Evolutionary conservation across 83 land plant genomes (phyloP), one percentile per base, ranked within the genome.

Genomic region (Diphasiastrum complanatum): DNA sequence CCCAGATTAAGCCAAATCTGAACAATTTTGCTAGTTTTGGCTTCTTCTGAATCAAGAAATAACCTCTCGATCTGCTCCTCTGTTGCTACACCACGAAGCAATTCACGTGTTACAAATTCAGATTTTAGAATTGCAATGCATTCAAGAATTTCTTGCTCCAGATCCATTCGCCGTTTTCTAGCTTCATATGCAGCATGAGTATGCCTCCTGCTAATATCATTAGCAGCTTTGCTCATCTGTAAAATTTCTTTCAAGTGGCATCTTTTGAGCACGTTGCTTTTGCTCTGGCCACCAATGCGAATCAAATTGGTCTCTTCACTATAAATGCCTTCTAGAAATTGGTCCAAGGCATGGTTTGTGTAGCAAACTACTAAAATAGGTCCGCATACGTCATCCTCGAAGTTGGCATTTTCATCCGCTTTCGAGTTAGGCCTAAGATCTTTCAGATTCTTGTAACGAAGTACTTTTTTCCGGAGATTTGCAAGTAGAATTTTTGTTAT

Each of bases 311-410:
- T n/a, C 45, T 71, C 74, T 45, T 37, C 54, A 49, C 65, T 52
- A 33, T 38, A 66, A 22, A 71, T 25, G 4, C 71, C 71, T 56
- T 71, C 74, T 4, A 71, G 61, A 33, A 71, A 71, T 37, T 71
- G 74, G 23, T 71, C 74, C 38, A 71, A 47, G 11, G 74, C 74
- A 25, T 69, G 59, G 27, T 71, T 71, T 23, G 74, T 71, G 45
- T 64, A 64, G 63, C 74, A 71, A 19, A 71, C 46, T 10, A 71
- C 62, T 4, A 71, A 12, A 24, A 71, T 26, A 14, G 74, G 74
- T 19, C 62, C 56, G 1, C 30, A 18, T 18, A 45, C 16, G 51
- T 27, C 26, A 4, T 24, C 26, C 6, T 3, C 2, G 50, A 23
- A 4, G 2, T 8, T 12, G n/a, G 10, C 18, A 45, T 16, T 38